Conservation (phyloP, 2,329 filamentous ascomycete genomes). For the Botrytis paeoniae region DNA sequence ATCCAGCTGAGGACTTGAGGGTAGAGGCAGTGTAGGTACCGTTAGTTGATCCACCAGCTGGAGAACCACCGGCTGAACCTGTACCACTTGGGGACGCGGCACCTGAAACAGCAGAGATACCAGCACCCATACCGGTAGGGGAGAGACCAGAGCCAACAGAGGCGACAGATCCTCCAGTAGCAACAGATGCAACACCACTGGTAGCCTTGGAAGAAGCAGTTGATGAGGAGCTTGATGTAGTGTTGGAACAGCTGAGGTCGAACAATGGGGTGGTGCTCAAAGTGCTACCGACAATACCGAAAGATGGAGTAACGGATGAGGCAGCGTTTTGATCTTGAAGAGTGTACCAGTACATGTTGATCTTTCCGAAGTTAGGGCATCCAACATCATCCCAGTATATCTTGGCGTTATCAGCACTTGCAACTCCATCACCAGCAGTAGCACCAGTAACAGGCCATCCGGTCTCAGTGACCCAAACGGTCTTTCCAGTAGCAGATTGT, state of each 20-base stretch:
- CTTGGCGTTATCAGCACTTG: conserved; percentile 66
- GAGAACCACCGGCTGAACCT: conserved; percentile 13
- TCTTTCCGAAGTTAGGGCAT: conserved; percentile 64
- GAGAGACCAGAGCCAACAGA: conserved; percentile 27
- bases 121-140: conserved; percentile 24
- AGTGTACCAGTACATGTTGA: conserved; percentile 74
- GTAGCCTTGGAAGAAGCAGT: conserved; percentile 23
- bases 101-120: conserved; percentile 18
- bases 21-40: conserved; percentile 17
- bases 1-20: conserved; percentile 1
- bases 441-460: conserved; percentile 78
- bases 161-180: conserved; percentile 20
- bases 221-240: conserved; percentile 22
- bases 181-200: conserved; percentile 18
- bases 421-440: conserved; percentile 57
- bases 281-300: conserved; percentile 62
- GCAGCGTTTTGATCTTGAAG: conserved; percentile 63
- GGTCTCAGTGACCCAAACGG: conserved; percentile 84
- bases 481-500: conserved; percentile 59
- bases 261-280: conserved; percentile 56
- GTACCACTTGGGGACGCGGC: conserved; percentile 13
- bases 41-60: conserved; percentile 6
- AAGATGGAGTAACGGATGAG: conserved; percentile 61
- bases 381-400: conserved; percentile 78
- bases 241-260: conserved; percentile 57